phyloP scores from a whole-genome alignment of 2,329 filamentous ascomycete genomes.

The Aphanocladium album region DNA sequence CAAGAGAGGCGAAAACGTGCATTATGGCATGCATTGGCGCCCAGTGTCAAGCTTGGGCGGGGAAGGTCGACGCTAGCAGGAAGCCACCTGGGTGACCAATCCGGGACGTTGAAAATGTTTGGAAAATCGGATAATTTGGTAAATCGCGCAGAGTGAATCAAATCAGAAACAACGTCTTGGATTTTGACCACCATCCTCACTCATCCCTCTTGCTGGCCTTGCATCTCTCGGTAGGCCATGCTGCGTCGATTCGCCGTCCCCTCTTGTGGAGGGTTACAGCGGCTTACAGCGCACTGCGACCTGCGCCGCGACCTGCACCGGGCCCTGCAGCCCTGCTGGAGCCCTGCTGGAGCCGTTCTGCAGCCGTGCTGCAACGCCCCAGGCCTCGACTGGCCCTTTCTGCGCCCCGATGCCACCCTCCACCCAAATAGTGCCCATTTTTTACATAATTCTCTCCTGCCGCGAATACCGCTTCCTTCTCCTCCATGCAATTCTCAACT shows the following conservation, averaged over 20 bases:
- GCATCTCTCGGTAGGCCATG: not conserved
- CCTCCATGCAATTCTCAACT: not conserved
- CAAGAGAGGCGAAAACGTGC: constrained; percentile 5
- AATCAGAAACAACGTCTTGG: too few relatives aligned
- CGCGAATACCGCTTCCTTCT: not conserved
- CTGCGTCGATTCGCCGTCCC: not conserved
- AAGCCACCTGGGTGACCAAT: too few relatives aligned
- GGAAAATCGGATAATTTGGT: too few relatives aligned
- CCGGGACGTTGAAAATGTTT: too few relatives aligned
- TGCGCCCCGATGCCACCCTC: not conserved
- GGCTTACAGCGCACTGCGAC: not conserved
- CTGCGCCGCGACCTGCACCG: not conserved
- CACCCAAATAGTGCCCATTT: not conserved
- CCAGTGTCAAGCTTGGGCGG: not conserved
- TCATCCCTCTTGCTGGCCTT: too few relatives aligned
- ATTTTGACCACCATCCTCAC: too few relatives aligned
- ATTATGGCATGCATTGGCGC: constrained; percentile 6
- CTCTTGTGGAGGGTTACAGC: too few relatives aligned
- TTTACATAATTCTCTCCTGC: not conserved
- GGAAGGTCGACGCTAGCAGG: not conserved
- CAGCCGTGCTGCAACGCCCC: not conserved
- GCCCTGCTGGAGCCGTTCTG: not conserved
- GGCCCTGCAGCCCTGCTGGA: not conserved
- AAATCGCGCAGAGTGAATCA: too few relatives aligned
- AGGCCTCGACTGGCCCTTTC: not conserved